Conservation (phyloP, 371 early-diverging fungal genomes). For the Zopfochytrium polystomum region DNA sequence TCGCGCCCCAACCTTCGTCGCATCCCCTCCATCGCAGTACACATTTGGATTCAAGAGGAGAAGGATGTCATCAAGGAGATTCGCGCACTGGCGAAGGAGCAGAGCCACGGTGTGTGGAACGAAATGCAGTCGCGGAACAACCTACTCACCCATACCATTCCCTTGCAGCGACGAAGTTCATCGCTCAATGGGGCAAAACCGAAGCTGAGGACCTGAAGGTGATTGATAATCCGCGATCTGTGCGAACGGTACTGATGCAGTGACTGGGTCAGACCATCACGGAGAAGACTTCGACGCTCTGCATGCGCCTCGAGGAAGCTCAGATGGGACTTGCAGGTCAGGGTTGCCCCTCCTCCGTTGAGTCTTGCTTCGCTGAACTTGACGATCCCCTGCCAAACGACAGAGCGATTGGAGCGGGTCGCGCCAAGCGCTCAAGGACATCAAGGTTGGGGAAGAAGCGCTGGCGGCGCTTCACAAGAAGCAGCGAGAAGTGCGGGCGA, state of each 20-base stretch:
- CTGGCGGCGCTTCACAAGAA: conserved; percentile 21
- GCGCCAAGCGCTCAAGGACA: conserved; percentile 24
- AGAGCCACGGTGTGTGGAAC: conserved; percentile 15
- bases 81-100: conserved; percentile 11
- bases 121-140: not conserved
- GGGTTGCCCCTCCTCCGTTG: not conserved
- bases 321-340: conserved; percentile 6
- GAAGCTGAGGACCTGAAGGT: conserved; percentile 28
- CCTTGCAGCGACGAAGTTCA: conserved; percentile 15
- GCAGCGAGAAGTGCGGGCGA: conserved; percentile 20
- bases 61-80: conserved; percentile 25
- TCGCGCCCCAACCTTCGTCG: too few species aligned
- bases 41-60: conserved; percentile 24
- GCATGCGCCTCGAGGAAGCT: not conserved
- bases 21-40: conserved; percentile 9
- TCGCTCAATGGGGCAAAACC: conserved; percentile 19
- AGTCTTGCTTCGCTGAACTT: not conserved
- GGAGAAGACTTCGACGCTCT: conserved; percentile 4
- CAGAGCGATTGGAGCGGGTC: conserved; percentile 19
- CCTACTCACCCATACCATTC: not conserved
- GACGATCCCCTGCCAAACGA: not conserved
- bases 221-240: not conserved
- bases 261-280: conserved; percentile 18
- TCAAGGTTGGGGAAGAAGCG: conserved; percentile 15
- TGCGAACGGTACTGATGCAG: not conserved